Evolutionary conservation across 129 eudicot species (phyloP).

Genomic region (Ambrosia trifida): DNA sequence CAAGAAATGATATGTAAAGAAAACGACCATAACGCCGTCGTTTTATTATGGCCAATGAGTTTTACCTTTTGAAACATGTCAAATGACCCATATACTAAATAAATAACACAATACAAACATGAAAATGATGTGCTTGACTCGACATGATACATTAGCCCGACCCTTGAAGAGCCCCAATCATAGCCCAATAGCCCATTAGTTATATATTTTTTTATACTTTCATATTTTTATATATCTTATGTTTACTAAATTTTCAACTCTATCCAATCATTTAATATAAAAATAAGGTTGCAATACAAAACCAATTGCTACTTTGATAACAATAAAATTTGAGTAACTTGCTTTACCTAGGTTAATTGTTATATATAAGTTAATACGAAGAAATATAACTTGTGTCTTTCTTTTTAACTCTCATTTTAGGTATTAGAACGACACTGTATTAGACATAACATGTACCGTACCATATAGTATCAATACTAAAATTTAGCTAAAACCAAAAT

Average conservation of each 20-base stretch:
- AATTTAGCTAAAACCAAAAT: too few species aligned
- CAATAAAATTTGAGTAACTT: too few species aligned
- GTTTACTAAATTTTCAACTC: neutral
- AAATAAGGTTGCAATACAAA: too few species aligned
- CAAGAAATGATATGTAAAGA: conserved; percentile 3
- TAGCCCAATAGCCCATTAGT: conserved; percentile 31
- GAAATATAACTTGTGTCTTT: too few species aligned
- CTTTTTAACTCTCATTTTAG: too few species aligned
- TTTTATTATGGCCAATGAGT: conserved; percentile 10
- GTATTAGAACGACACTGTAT: too few species aligned
- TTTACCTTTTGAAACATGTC: conserved; percentile 31
- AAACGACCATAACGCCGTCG: conserved; percentile 28
- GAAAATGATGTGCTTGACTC: conserved; percentile 19
- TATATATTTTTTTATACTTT: neutral
- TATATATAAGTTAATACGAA: too few species aligned
- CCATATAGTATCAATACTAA: too few species aligned
- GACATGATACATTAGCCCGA: conserved; percentile 22
- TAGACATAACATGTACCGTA: too few species aligned
- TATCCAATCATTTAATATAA: too few species aligned
- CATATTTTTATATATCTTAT: neutral
- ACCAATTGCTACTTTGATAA: too few species aligned
- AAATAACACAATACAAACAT: neutral
- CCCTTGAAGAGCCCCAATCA: conserved; percentile 16
- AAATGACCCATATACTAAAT: conserved; percentile 13
- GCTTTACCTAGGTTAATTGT: too few species aligned